These are phyloP conservation scores for Paramarasmius palmivorus DNA, from an alignment of 1,284 basidiomycete species.

Conservation along the genomic window DNA sequence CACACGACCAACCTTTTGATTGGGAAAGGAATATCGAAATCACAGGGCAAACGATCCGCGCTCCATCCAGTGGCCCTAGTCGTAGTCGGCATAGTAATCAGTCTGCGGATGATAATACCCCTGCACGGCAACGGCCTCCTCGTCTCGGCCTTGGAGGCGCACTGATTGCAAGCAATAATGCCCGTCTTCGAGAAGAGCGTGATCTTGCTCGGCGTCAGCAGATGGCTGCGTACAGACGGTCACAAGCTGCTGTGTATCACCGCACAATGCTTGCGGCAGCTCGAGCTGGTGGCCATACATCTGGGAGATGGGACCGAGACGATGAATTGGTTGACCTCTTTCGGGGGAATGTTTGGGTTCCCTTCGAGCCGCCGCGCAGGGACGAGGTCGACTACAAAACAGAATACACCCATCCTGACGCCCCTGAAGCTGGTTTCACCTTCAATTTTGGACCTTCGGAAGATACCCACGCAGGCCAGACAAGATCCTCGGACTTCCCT, in stretches of 20 bases:
- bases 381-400: constrained; percentile 50
- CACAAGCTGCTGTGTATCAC: constrained; percentile 4
- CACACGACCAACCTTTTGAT: constrained; percentile 41
- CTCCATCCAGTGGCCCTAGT: background rate
- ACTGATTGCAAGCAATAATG: constrained; percentile 47
- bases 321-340: background rate
- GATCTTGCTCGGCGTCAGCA: constrained; percentile 14
- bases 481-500: constrained; percentile 19
- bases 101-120: constrained; percentile 10
- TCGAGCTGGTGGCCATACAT: background rate
- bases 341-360: constrained; percentile 2
- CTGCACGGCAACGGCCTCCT: constrained; percentile 16
- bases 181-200: constrained; percentile 24
- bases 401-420: constrained; percentile 62
- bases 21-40: constrained; percentile 38
- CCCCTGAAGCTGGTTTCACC: constrained; percentile 58
- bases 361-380: constrained; percentile 7
- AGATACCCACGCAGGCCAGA: constrained; percentile 14
- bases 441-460: constrained; percentile 55
- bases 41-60: constrained; percentile 21
- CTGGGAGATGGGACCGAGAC: background rate
- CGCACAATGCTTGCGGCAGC: constrained; percentile 5
- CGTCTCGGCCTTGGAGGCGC: constrained; percentile 63
- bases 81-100: background rate
- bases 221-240: constrained; percentile 1